Evolutionary conservation across 192 early-diverging fungal species (phyloP), one percentile per base, ranked within the genome.

Genomic region (Rhizophagus clarus): DNA sequence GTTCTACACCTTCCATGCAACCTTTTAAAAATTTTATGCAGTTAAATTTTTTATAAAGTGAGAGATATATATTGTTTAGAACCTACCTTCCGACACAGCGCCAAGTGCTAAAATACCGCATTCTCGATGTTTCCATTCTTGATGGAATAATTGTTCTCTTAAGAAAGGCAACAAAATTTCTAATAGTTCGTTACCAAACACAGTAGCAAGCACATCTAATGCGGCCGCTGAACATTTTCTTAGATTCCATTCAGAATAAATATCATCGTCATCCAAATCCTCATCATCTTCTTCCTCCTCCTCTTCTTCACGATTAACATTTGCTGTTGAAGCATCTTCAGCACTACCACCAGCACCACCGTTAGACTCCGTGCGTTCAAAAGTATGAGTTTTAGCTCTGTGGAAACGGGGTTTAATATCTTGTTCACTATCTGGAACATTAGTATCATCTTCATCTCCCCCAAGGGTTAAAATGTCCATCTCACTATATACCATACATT

Each of bases 151-250:
- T 84, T 95, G 90, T 56, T 91, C 88, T 81, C 96, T 92, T 56
- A 99, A 88, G 49, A 90, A 86, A 22, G 98, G 97, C 82, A 99
- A 88, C 70, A 99, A 87, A 78, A 93, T 89, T 70, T 91, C 87
- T 60, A 99, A 87, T 76, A 98, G 88, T 26, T 92, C 94, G 81
- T 94, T 93, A 71, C 90, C 93, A 83, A 95, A 97, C 2, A 96
- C 91, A 37, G 93, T 95, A 22, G 97, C 93, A 73, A 99, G 82
- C 9, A 98, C 94, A 81, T 99, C 98, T 61, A 99, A 84, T 63
- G 97, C 96, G 10, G 97, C 97, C 2, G 98, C 97, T 11, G 95
- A 93, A 89, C 98, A 99, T 87, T 99, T 99, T 83, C 98, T 93
- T 60, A 99, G 84, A 83, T 97, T 99, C 98, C 98, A 99, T 82